Percentiles rank a stretch among this genome's conserved stretches.
Evolutionary conservation across 768 basidiomycete species (phyloP).

Genomic region (Boletus rex-veris): DNA sequence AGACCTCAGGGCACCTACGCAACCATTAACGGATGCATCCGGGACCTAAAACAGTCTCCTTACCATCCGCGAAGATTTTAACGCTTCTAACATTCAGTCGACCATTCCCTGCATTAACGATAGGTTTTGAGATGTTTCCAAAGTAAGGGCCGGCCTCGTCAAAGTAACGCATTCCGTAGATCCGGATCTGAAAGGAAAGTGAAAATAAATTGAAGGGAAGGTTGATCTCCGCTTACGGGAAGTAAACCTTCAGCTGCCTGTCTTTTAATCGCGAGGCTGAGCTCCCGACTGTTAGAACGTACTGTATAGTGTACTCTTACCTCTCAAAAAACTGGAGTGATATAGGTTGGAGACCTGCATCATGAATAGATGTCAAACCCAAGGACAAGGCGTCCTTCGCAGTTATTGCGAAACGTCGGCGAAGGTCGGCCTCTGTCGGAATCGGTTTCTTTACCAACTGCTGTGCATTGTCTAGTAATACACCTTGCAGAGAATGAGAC

Average conservation of each 20-base stretch:
- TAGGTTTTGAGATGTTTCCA: constrained; percentile 58
- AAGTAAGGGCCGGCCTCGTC: constrained; percentile 65
- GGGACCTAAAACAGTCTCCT: background rate
- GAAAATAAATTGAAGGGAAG: background rate
- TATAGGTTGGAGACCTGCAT: no score
- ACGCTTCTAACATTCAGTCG: constrained; percentile 70
- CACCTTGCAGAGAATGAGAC: constrained; percentile 40
- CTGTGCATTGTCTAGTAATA: constrained; percentile 60
- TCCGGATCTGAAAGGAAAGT: constrained; percentile 52
- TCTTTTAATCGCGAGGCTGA: constrained; percentile 37
- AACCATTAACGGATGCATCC: background rate
- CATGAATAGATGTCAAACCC: no score
- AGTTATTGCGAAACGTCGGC: constrained; percentile 63
- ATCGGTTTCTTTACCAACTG: constrained; percentile 56
- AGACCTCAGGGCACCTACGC: constrained; percentile 78
- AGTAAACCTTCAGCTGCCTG: constrained; percentile 56
- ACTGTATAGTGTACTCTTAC: constrained; percentile 38
- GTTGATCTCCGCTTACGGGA: constrained; percentile 44
- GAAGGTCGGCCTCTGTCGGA: constrained; percentile 60
- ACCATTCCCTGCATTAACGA: constrained; percentile 56
- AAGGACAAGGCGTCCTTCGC: no score
- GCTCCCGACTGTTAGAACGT: background rate
- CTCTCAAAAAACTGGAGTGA: constrained; percentile 43
- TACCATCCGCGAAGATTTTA: constrained; percentile 69
- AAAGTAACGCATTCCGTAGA: constrained; percentile 75